These are phyloP conservation scores for Trichoderma simmonsii DNA, from an alignment of 2,329 filamentous ascomycete species.

Conservation along the genomic window DNA sequence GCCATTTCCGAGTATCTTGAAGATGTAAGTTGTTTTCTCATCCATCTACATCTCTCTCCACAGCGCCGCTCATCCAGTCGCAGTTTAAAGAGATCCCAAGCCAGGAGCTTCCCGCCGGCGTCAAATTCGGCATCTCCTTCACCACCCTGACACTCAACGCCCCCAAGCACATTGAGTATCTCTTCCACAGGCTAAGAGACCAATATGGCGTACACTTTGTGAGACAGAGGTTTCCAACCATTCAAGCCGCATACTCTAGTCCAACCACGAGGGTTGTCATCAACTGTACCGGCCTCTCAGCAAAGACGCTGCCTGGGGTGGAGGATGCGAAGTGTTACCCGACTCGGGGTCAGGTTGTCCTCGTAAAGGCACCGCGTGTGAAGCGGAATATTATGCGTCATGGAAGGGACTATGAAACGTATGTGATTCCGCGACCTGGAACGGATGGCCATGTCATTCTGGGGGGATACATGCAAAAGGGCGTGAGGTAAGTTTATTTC, in stretches of 20 bases:
- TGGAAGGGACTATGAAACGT: conserved; percentile 39
- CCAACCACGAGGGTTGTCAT: conserved; percentile 32
- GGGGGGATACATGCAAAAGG: conserved; percentile 41
- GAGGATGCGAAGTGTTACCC: conserved; percentile 39
- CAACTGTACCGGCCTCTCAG: conserved; percentile 37
- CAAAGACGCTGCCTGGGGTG: conserved; percentile 35
- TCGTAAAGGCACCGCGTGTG: conserved; percentile 34
- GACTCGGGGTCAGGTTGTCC: conserved; percentile 39
- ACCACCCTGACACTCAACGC: conserved; percentile 39
- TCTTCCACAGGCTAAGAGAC: conserved; percentile 26
- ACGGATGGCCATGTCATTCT: conserved; percentile 34
- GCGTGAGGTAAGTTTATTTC: conserved; percentile 27
- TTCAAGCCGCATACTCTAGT: conserved; percentile 28
- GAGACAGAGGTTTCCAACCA: conserved; percentile 28
- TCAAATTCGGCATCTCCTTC: conserved; percentile 35
- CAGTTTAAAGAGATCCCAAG: conserved; percentile 32
- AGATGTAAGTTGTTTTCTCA: conserved; percentile 29
- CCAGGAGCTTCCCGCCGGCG: conserved; percentile 31
- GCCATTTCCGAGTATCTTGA: conserved; percentile 40
- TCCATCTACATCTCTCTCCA: background rate
- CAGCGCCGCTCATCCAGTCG: background rate
- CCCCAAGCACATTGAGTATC: conserved; percentile 36
- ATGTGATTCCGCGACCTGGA: conserved; percentile 38
- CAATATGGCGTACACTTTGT: conserved; percentile 34
- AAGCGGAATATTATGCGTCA: conserved; percentile 39